A percentile compares a stretch with the other conserved stretches of the same genome.
phyloP scores from a whole-genome alignment of 1,139 yeast genomes.

The Kurtzmaniella quercitrusa region DNA sequence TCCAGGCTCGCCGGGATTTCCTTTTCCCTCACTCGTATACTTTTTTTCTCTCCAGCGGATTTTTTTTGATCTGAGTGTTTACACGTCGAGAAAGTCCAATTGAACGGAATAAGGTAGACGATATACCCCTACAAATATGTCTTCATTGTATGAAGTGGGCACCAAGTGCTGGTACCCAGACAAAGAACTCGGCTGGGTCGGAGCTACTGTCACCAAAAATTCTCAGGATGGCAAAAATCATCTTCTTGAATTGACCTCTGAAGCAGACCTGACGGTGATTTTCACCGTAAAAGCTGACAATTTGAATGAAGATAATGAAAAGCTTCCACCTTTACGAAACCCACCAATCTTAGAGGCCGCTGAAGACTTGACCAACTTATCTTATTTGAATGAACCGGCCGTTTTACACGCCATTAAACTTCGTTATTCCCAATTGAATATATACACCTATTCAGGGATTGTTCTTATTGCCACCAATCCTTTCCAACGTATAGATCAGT shows the following conservation, averaged over 20 bases:
- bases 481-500: conserved; percentile 84
- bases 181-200: conserved; percentile 85
- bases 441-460: conserved; percentile 95
- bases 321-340: conserved; percentile 79
- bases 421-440: conserved; percentile 83
- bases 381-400: conserved; percentile 93
- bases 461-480: conserved; percentile 97
- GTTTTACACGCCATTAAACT: conserved; percentile 91
- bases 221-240: conserved; percentile 48
- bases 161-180: conserved; percentile 96
- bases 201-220: conserved; percentile 68
- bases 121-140: conserved; percentile 13
- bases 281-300: conserved; percentile 54
- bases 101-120: not conserved
- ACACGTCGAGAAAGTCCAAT: not conserved
- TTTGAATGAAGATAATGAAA: conserved; percentile 46
- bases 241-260: conserved; percentile 57
- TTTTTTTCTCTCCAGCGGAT: not conserved
- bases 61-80: not conserved
- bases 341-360: conserved; percentile 93
- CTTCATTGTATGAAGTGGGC: conserved; percentile 30
- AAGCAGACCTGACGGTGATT: conserved; percentile 46
- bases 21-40: not conserved
- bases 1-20: not conserved
- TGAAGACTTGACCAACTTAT: conserved; percentile 87